These are phyloP conservation scores for Boletales sp. DNA, from an alignment of 768 basidiomycete species.

Conservation along the genomic window DNA sequence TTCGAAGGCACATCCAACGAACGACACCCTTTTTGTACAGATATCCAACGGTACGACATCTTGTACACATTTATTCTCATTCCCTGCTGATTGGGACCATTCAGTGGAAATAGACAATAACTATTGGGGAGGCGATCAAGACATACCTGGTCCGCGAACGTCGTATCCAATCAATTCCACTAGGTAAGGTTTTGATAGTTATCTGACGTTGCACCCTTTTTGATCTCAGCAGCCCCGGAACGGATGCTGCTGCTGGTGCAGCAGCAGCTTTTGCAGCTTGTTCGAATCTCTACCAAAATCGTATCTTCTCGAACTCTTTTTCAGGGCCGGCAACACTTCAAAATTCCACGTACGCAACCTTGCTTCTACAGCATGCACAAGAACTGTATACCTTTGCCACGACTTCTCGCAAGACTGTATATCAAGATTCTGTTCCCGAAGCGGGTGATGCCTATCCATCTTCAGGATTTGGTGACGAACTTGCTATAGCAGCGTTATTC, in stretches of 20 bases:
- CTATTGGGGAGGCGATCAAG: conserved; percentile 88
- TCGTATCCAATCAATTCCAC: conserved; percentile 77
- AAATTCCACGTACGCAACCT: conserved; percentile 68
- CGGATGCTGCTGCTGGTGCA: conserved; percentile 81
- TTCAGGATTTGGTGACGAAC: conserved; percentile 68
- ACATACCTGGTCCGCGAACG: conserved; percentile 70
- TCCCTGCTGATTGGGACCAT: conserved; percentile 1
- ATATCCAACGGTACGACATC: conserved; percentile 56
- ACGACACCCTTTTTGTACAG: conserved; percentile 72
- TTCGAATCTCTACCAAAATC: conserved; percentile 72
- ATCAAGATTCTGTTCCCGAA: conserved; percentile 68
- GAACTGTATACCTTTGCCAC: conserved; percentile 75
- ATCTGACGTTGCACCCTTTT: neutral
- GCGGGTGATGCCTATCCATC: conserved; percentile 66
- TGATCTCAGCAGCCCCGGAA: conserved; percentile 58
- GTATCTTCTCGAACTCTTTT: conserved; percentile 49
- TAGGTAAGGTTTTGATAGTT: conserved; percentile 26
- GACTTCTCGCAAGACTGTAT: conserved; percentile 57
- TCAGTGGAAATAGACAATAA: conserved; percentile 60
- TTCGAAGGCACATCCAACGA: conserved; percentile 71
- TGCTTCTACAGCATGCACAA: conserved; percentile 70
- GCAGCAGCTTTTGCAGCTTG: conserved; percentile 88
- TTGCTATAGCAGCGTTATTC: conserved; percentile 72
- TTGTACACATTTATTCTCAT: neutral
- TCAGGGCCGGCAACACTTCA: conserved; percentile 62